A percentile compares a stretch with the other conserved stretches of the same genome.
These are phyloP conservation scores for Alternaria arbusti DNA, from an alignment of 2,329 filamentous ascomycete species.

Conservation along the genomic window DNA sequence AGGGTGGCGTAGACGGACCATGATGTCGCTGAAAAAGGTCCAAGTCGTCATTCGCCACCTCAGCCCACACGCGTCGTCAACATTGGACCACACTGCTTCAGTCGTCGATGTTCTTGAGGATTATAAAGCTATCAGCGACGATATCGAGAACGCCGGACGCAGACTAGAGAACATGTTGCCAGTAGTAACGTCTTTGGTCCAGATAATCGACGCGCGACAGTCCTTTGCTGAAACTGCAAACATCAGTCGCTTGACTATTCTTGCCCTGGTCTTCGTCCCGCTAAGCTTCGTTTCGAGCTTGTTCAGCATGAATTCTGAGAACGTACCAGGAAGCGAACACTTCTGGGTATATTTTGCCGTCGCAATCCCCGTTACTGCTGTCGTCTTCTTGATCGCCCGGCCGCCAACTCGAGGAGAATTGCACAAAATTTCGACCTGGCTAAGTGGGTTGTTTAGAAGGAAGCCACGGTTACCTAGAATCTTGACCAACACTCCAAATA, in stretches of 20 bases:
- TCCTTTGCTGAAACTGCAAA: constrained; percentile 24
- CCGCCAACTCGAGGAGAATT: no score
- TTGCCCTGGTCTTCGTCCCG: constrained; percentile 31
- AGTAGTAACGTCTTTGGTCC: constrained; percentile 24
- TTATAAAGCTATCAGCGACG: neutral
- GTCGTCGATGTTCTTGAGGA: no score
- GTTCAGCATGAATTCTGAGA: constrained; percentile 28
- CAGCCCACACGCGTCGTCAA: no score
- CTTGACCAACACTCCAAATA: no score
- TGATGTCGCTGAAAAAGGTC: constrained; percentile 15
- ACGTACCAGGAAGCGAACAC: constrained; percentile 7
- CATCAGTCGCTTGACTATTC: constrained; percentile 25
- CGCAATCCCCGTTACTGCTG: constrained; percentile 16
- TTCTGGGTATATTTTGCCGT: constrained; percentile 33
- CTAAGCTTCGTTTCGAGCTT: constrained; percentile 24
- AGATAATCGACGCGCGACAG: constrained; percentile 23
- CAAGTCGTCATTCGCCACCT: no score
- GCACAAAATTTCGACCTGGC: no score
- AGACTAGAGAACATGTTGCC: constrained; percentile 25
- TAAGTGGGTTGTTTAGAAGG: no score
- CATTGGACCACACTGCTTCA: no score
- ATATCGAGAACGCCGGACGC: constrained; percentile 7
- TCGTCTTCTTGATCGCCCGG: constrained; percentile 12
- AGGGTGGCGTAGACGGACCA: constrained; percentile 29
- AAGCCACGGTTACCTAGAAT: no score